Conservation (phyloP, 371 early-diverging fungal genomes). For the Apophysomyces elegans region DNA sequence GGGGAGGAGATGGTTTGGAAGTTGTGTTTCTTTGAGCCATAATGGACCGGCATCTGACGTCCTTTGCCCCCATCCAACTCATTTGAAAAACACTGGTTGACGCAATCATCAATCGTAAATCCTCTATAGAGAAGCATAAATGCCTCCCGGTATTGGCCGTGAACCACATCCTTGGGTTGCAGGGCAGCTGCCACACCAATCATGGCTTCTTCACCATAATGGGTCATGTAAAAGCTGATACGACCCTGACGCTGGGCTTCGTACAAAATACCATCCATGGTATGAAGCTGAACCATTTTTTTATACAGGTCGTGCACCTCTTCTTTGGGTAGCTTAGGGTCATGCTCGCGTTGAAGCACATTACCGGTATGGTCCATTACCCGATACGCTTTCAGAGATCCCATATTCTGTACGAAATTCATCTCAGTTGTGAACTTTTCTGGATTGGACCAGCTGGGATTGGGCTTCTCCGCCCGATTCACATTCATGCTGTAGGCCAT, state of each 20-base stretch:
- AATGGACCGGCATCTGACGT: conserved; percentile 98
- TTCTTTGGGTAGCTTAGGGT: conserved; percentile 82
- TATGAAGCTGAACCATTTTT: conserved; percentile 88
- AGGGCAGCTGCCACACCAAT: conserved; percentile 93
- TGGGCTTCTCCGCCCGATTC: conserved; percentile 7
- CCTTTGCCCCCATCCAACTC: conserved; percentile 91
- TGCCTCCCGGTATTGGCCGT: conserved; percentile 96
- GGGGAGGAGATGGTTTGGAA: conserved; percentile 98
- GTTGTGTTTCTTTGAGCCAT: conserved; percentile 82
- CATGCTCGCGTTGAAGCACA: conserved; percentile 70
- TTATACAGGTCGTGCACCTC: conserved; percentile 80
- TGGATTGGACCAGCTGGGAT: conserved; percentile 17
- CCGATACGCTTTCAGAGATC: conserved; percentile 86
- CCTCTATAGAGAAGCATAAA: conserved; percentile 94
- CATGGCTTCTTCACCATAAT: conserved; percentile 96
- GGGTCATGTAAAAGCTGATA: conserved; percentile 98
- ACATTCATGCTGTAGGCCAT: conserved; percentile 9
- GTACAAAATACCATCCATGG: conserved; percentile 93
- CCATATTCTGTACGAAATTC: conserved; percentile 57
- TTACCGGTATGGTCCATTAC: conserved; percentile 92
- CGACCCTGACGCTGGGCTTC: conserved; percentile 99
- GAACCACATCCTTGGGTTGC: conserved; percentile 82
- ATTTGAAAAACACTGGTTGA: conserved; percentile 97
- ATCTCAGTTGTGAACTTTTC: conserved; percentile 35
- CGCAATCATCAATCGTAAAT: conserved; percentile 89